These are phyloP conservation scores for Cyanodermella asteris DNA, from an alignment of 2,329 filamentous ascomycete genomes.

Conservation along the genomic window DNA sequence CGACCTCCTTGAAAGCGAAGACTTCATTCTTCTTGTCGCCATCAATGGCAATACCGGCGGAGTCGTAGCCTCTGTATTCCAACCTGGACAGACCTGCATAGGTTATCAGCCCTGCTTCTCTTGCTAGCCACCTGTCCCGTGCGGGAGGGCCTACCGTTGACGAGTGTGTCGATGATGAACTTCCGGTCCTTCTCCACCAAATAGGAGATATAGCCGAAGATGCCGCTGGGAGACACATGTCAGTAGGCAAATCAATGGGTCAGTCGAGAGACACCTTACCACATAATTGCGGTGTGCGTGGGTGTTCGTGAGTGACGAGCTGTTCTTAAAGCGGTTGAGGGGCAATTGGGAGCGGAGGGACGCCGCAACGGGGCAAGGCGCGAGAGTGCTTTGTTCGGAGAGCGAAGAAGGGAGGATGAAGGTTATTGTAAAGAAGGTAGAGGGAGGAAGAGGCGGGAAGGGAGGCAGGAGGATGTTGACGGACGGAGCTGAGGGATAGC, in stretches of 20 bases:
- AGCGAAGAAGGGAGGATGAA: too few species aligned
- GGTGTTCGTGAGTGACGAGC: not conserved
- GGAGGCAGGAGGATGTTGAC: too few species aligned
- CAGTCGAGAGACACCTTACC: constrained; percentile 3
- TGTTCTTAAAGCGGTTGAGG: too few species aligned
- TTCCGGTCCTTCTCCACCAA: constrained; percentile 96
- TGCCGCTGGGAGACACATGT: constrained; percentile 38
- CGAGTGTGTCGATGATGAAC: constrained; percentile 84
- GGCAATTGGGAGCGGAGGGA: too few species aligned
- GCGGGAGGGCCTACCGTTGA: constrained; percentile 53
- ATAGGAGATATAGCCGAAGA: constrained; percentile 99
- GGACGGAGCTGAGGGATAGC: too few species aligned
- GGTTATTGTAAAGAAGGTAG: too few species aligned
- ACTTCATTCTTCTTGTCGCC: constrained; percentile 99
- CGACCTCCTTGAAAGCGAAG: constrained; percentile 93
- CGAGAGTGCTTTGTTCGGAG: too few species aligned
- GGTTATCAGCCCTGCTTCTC: constrained; percentile 5
- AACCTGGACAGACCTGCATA: constrained; percentile 66
- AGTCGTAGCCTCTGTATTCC: constrained; percentile 94
- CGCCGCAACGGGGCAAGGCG: too few species aligned
- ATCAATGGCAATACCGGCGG: constrained; percentile 83
- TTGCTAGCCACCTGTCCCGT: constrained; percentile 7
- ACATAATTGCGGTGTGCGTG: constrained; percentile 6
- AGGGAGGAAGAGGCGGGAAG: too few species aligned
- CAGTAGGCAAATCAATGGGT: not conserved